Base-by-base conservation (phyloP, 139 green algal species). In the Deuterostichococcus epilithicus region DNA sequence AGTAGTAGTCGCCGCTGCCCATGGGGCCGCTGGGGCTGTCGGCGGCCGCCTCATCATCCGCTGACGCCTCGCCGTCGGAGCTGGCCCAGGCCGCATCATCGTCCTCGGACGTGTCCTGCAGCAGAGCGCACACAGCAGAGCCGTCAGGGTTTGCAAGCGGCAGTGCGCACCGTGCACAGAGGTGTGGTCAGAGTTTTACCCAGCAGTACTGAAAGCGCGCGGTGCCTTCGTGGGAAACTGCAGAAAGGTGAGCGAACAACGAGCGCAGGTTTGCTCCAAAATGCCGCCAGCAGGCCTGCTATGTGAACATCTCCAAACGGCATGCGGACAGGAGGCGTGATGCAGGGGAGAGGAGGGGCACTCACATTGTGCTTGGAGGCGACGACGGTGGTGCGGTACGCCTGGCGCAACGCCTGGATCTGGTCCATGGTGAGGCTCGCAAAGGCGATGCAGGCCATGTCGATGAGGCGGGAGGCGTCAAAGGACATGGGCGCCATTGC, bases 401-500 rank as follows among this genome's bases (percentile, higher is more conserved):
- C 75, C 22, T 58, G 33, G 33, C 84, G 74, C 71, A 91, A 77
- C 38, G 45, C 70, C 0, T 30, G 63, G 70, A 91, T 77, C 23
- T 81, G 77, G 3, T 39, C 65, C 32, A 85, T 74, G 28, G 75
- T 78, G 28, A 91, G 39, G 52, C 80, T 37, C 5, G 72, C 60
- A 58, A 85, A 87, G n/a, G 34, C 70, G 44, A 86, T 84, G 68
- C 78, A 86, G 0, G 88, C 88, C 23, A 81, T 76, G n/a, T 83
- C 70, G 36, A 93, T 70, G 34, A 94, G 81, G 28, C 86, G 81
- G 66, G 30, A 77, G 60, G 66, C 70, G 76, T 93, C 89, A 75
- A 88, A 91, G 0, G 83, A 88, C 76, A 92, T 87, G 22, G 87
- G 84, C 0, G 86, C 88, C 81, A 90, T 87, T 59, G 79, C 80